Evolutionary conservation across 345 rosid genomes (phyloP), one percentile per base, ranked within the genome.

Genomic region (Anacardium occidentale): DNA sequence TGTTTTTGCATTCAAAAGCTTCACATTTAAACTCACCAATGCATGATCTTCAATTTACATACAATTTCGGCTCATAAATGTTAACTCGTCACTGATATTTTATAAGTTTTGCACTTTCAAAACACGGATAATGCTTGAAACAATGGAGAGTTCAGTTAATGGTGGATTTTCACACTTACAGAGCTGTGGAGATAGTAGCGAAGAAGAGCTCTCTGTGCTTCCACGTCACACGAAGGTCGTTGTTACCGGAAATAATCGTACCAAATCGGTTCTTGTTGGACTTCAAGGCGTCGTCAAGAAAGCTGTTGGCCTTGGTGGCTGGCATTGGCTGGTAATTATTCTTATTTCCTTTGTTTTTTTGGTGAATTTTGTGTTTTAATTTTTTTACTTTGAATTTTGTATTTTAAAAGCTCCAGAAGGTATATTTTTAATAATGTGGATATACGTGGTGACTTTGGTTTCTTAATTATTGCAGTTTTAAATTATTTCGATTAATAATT

Each of bases 181-280:
- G 83, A 88, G 93, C 85, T 90, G 82, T 26, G 96, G 89, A 29
- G 91, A 83, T 68, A 90, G 92, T 55, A 89, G 98, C 32, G 98
- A 94, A 68, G 98, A 94, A 76, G 98, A 94, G 82, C 85, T 94
- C 14, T 77, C 97, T 0, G 98, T 94, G 26, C 83, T 94, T 57
- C 98, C 98, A 26, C 97, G 97, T 66, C 97, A 94, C 71, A 94
- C 98, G 10, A 94, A 94, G 73, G 98, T 94, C 29, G 90, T 94
- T 15, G 97, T 94, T 10, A 94, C 97, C 12, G 98, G 98, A n/a
- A 94, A 94, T 84, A 94, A 94, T 83, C 85, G 98, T 66, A 94
- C 98, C 21, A 94, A 94, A 76, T 94, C 97, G 54, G 97, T 94
- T 42, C 97, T 94, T 60, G 97, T 94, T 1, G 98, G 98, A 71